A percentile compares a stretch with the other conserved stretches of the same genome.
These are phyloP conservation scores for Fusarium goolgardi DNA, from an alignment of 2,329 filamentous ascomycete species.

Conservation along the genomic window DNA sequence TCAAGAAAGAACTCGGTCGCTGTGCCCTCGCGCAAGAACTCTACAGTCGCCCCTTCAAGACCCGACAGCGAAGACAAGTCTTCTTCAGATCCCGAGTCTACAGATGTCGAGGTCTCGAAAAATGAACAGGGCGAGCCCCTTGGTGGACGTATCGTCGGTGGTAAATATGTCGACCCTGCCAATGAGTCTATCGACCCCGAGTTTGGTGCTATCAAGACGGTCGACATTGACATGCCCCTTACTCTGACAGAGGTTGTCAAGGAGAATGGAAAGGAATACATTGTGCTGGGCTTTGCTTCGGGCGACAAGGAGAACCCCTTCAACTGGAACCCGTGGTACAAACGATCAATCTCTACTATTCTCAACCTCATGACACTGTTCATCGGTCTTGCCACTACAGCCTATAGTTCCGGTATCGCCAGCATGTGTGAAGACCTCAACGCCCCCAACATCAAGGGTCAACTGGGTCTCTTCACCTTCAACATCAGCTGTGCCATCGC, in stretches of 20 bases:
- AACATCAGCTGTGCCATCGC: slow-evolving; percentile 42
- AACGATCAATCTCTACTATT: slow-evolving; percentile 40
- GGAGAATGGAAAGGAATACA: slow-evolving; percentile 38
- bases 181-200: slow-evolving; percentile 33
- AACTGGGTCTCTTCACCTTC: slow-evolving; percentile 40
- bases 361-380: slow-evolving; percentile 42
- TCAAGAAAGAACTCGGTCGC: slow-evolving; percentile 28
- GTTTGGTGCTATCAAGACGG: slow-evolving; percentile 37
- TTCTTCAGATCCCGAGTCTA: slow-evolving; percentile 32
- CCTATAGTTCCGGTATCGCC: slow-evolving; percentile 38
- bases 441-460: slow-evolving; percentile 37
- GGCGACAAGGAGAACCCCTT: slow-evolving; percentile 42
- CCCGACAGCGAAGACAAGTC: slow-evolving; percentile 17
- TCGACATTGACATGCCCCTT: slow-evolving; percentile 40
- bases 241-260: slow-evolving; percentile 34
- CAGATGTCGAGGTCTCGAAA: slow-evolving; percentile 30
- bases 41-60: slow-evolving; percentile 8
- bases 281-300: slow-evolving; percentile 38
- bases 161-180: slow-evolving; percentile 33
- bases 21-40: slow-evolving; percentile 29
- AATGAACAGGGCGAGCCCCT: slow-evolving; percentile 32
- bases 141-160: slow-evolving; percentile 37
- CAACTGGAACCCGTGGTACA: slow-evolving; percentile 44
- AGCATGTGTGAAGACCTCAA: slow-evolving; percentile 35
- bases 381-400: slow-evolving; percentile 39